Evolutionary conservation across 2,329 filamentous ascomycete genomes (phyloP), one percentile per base, ranked within the genome.

Genomic region (Aspergillus phoenicis): DNA sequence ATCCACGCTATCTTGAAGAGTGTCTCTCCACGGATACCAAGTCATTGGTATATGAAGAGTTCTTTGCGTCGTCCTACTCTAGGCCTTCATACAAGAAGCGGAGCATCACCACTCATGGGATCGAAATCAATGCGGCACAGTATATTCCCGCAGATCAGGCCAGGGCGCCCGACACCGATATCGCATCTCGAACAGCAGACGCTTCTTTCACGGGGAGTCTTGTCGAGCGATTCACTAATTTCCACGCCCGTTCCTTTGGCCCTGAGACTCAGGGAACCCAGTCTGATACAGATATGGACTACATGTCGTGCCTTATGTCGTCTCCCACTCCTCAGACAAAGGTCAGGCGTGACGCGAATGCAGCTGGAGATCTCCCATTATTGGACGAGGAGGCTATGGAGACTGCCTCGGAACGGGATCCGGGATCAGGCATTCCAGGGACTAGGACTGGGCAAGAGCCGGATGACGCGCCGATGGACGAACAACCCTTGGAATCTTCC

Each of bases 31-130:
- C 66, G 26, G 66, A 68, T 0, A 66, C 71, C 4, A 66, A 74
- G 36, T 61, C 65, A 20, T 54, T 76, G 17, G 52, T 60, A 7
- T 82, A 81, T 57, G 73, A 77, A 58, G 66, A 71, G 1, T 82
- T 75, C 53, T 82, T 81, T 58, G 43, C 66, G 8, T 62, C 61
- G 1, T 65, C 66, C n/a, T 72, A 76, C 52, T 70, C 66, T 11
- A 68, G 60, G 6, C 73, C 78, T 13, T 59, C 57, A 8, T 72
- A 73, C 62, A 77, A 73, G 57, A 77, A 74, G 58, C 74, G 77
- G 54, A 76, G 69, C 58, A 68, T 80, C n/a, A 74, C 70, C 13
- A 62, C 66, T 1, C 65, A 68, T n/a, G 66, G 66, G 15, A 69
- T 79, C 30, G 68, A 74, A 10, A 26, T 70, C 6, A 66, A 68